These are phyloP conservation scores for Tetrahymena borealis DNA, from an alignment of 73 alveolate genomes.

Conservation along the genomic window DNA sequence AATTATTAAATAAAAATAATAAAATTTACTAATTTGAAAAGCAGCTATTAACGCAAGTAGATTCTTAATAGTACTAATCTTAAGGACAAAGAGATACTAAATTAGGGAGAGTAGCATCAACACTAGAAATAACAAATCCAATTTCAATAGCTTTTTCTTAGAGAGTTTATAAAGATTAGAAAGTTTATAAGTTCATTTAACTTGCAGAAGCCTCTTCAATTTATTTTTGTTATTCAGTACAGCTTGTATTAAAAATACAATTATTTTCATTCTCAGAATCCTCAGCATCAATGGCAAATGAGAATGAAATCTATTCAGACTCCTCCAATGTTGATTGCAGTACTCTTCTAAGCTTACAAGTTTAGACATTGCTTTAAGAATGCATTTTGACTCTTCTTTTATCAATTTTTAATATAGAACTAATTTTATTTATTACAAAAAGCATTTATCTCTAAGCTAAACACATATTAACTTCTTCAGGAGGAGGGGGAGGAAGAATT, in stretches of 20 bases:
- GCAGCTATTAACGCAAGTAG: neutral
- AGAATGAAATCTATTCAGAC: neutral
- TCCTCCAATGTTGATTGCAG: neutral
- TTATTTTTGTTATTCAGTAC: neutral
- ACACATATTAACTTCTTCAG: neutral
- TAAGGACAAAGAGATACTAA: neutral
- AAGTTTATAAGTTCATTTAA: neutral
- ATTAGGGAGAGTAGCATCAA: neutral
- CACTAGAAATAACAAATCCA: neutral
- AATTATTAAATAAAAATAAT: too few species aligned
- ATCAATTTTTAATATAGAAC: neutral
- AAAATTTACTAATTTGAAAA: neutral
- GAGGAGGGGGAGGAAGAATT: neutral
- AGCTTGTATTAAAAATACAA: neutral
- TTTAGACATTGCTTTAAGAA: neutral
- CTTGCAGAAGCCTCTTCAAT: neutral
- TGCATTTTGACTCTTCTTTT: neutral
- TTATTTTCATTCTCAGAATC: neutral
- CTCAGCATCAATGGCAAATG: neutral
- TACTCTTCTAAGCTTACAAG: neutral
- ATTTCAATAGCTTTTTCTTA: neutral
- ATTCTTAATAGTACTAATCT: neutral
- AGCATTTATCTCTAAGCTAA: neutral
- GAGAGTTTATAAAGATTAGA: neutral
- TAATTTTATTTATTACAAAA: too few species aligned